phyloP scores from a whole-genome alignment of 2,329 filamentous ascomycete species.

The Rhinocladiella mackenziei region DNA sequence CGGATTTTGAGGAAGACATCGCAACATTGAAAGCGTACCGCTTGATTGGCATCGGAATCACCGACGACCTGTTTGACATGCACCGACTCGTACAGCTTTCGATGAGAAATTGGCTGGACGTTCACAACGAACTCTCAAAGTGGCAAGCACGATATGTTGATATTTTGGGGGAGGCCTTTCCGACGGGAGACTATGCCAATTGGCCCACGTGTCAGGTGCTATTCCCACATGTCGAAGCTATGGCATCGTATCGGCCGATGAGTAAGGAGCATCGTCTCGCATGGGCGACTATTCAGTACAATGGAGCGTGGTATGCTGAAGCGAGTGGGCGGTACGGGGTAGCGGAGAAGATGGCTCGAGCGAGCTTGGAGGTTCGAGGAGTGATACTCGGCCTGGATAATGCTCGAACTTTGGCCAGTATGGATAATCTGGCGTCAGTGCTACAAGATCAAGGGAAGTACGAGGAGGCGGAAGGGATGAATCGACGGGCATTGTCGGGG shows the following conservation, averaged over 20 bases:
- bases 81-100: constrained; percentile 39
- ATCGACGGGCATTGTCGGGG: constrained; percentile 4
- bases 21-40: constrained; percentile 36
- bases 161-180: constrained; percentile 30
- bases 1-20: constrained; percentile 31
- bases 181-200: constrained; percentile 19
- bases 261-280: too few relatives aligned
- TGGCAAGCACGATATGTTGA: constrained; percentile 24
- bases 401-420: constrained; percentile 12
- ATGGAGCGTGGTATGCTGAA: background rate
- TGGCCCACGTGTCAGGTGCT: constrained; percentile 30
- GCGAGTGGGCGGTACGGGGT: constrained; percentile 6
- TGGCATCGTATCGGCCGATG: too few relatives aligned
- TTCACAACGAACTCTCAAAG: constrained; percentile 17
- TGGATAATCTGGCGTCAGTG: constrained; percentile 14
- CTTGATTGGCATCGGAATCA: constrained; percentile 31
- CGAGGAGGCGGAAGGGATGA: constrained; percentile 26
- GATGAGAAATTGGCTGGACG: constrained; percentile 34
- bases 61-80: constrained; percentile 27
- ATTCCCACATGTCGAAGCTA: constrained; percentile 32
- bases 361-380: constrained; percentile 17
- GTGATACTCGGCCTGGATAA: constrained; percentile 8
- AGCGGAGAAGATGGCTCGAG: constrained; percentile 16
- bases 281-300: too few relatives aligned
- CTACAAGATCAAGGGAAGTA: constrained; percentile 13